Evolutionary conservation across 257 asterid species (phyloP).

Genomic region (Galeopsis tetrahit): DNA sequence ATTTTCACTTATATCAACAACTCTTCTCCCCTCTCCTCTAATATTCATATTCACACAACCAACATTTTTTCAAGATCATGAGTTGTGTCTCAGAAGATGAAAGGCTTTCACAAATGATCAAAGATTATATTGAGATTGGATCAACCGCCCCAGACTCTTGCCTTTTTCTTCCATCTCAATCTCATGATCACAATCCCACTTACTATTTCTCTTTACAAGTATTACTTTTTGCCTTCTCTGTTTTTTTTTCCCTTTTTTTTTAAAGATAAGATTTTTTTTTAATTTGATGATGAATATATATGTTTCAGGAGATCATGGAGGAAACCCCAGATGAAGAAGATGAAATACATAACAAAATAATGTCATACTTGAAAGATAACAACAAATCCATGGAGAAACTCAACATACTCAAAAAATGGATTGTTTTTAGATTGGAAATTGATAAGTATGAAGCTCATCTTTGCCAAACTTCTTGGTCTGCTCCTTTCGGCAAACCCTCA

Average conservation of each 20-base stretch:
- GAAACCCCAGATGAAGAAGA: slow-evolving; percentile 50
- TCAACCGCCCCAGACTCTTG: slow-evolving; percentile 33
- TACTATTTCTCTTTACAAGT: slow-evolving; percentile 45
- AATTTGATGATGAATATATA: neutral
- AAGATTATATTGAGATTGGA: slow-evolving; percentile 38
- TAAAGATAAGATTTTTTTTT: neutral
- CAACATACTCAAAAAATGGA: slow-evolving; percentile 45
- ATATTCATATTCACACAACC: neutral
- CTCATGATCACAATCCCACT: slow-evolving; percentile 37
- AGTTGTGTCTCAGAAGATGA: slow-evolving; percentile 38
- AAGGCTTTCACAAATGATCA: slow-evolving; percentile 35
- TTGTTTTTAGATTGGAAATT: slow-evolving; percentile 50
- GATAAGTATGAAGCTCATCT: slow-evolving; percentile 61
- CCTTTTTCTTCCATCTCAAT: slow-evolving; percentile 31
- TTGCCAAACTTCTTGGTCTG: slow-evolving; percentile 60
- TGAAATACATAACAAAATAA: slow-evolving; percentile 51
- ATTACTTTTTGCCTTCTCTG: neutral
- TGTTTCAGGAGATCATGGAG: slow-evolving; percentile 54
- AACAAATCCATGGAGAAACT: slow-evolving; percentile 36
- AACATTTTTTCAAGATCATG: slow-evolving; percentile 20
- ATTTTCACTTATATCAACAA: neutral
- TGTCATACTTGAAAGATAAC: slow-evolving; percentile 41
- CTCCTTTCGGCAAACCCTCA: slow-evolving; percentile 49
- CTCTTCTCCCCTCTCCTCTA: neutral
- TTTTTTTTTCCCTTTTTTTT: neutral